Conservation (phyloP, 805 yeast genomes). For the Candida hispaniensis region DNA sequence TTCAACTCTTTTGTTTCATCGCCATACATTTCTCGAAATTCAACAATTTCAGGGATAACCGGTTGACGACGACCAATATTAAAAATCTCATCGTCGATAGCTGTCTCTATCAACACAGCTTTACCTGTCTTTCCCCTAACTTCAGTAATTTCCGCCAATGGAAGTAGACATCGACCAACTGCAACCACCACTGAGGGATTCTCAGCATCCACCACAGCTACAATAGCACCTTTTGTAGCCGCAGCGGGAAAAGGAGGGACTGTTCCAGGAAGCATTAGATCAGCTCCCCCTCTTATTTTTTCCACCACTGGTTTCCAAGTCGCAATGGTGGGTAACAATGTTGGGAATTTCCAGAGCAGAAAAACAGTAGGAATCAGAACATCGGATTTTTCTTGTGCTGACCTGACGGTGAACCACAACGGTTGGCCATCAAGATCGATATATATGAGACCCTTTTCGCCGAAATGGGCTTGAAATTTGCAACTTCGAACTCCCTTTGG, state of each 20-base stretch:
- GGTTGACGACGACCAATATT: slow-evolving; percentile 40
- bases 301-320: slow-evolving; percentile 70
- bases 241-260: slow-evolving; percentile 46
- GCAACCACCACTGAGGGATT: slow-evolving; percentile 61
- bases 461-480: slow-evolving; percentile 41
- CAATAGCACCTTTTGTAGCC: slow-evolving; percentile 44
- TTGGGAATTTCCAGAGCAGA: slow-evolving; percentile 61
- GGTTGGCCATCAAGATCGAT: slow-evolving; percentile 57
- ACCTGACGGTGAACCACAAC: slow-evolving; percentile 48
- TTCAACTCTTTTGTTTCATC: slow-evolving; percentile 3
- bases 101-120: slow-evolving; percentile 66
- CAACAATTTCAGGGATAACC: slow-evolving; percentile 36
- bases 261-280: slow-evolving; percentile 36
- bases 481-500: slow-evolving; percentile 49
- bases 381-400: slow-evolving; percentile 37
- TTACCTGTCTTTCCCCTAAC: slow-evolving; percentile 63
- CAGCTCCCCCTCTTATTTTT: slow-evolving; percentile 66
- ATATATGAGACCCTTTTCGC: slow-evolving; percentile 51
- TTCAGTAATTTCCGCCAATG: slow-evolving; percentile 24
- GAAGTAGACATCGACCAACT: slow-evolving; percentile 45
- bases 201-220: slow-evolving; percentile 56
- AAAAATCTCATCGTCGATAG: slow-evolving; percentile 53
- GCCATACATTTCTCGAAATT: no score
- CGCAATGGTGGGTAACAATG: slow-evolving; percentile 50
- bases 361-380: slow-evolving; percentile 53